Evolutionary conservation across 805 yeast species (phyloP), one percentile per base, ranked within the genome.

Genomic region (Wickerhamiella bombiphila): DNA sequence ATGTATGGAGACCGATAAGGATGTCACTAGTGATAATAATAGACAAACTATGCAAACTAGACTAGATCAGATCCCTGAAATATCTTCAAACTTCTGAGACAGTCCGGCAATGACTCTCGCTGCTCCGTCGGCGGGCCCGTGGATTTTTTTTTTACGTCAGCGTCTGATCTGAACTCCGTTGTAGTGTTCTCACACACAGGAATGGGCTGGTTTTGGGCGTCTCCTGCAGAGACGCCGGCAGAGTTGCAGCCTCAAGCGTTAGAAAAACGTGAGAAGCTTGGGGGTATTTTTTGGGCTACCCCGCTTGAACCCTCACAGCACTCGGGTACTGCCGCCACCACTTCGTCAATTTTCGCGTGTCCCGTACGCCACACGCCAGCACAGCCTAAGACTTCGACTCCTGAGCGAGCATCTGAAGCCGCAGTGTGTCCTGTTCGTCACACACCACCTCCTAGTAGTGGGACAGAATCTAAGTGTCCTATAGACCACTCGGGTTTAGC

Each of bases 121-220:
- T n/a, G n/a, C n/a, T n/a, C n/a, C n/a, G n/a, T n/a, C n/a, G n/a
- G n/a, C n/a, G n/a, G n/a, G n/a, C n/a, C n/a, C n/a, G n/a, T n/a
- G n/a, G n/a, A n/a, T n/a, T n/a, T n/a, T n/a, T n/a, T n/a, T n/a
- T n/a, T n/a, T n/a, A n/a, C n/a, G n/a, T n/a, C n/a, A n/a, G n/a
- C n/a, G n/a, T n/a, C n/a, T n/a, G n/a, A n/a, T n/a, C n/a, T n/a
- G n/a, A n/a, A n/a, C n/a, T n/a, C n/a, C n/a, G n/a, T n/a, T n/a
- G n/a, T n/a, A n/a, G n/a, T n/a, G n/a, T n/a, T n/a, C n/a, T n/a
- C n/a, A n/a, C n/a, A n/a, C n/a, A n/a, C 6, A 37, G 6, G 35
- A 26, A 80, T 80, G 94, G 94, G 94, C 48, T 80, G 91, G 82
- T 81, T 83, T 55, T 83, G 94, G 94, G 78, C 88, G 32, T 42